Conservation (phyloP, 495 filamentous ascomycete species). For the Poronia punctata region DNA sequence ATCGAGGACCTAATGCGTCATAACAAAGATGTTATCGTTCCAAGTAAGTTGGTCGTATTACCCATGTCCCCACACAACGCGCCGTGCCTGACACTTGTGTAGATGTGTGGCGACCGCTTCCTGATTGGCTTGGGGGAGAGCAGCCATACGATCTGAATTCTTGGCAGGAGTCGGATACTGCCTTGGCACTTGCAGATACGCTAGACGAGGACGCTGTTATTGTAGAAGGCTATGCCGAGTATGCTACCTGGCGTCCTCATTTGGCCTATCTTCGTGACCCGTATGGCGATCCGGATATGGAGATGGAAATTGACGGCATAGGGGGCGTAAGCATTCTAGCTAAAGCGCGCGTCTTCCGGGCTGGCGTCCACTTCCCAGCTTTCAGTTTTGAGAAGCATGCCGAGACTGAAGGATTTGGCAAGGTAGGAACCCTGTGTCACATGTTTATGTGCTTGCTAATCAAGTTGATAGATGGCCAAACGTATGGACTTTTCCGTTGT, state of each 20-base stretch:
- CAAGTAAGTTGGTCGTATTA: conserved; percentile 59
- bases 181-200: conserved; percentile 85
- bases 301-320: conserved; percentile 98
- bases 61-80: conserved; percentile 1
- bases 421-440: conserved; percentile 50
- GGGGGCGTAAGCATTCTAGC: conserved; percentile 96
- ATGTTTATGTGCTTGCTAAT: conserved; percentile 24
- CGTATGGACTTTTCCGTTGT: conserved; percentile 95
- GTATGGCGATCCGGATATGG: conserved; percentile 97
- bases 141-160: conserved; percentile 99
- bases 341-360: conserved; percentile 89
- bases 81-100: conserved; percentile 3
- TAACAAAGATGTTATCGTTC: conserved; percentile 97
- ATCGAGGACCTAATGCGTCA: conserved; percentile 98
- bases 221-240: conserved; percentile 98
- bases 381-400: conserved; percentile 99
- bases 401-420: conserved; percentile 97
- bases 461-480: conserved; percentile 75
- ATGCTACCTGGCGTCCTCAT: conserved; percentile 97
- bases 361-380: conserved; percentile 94
- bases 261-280: conserved; percentile 95
- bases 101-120: conserved; percentile 98
- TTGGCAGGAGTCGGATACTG: conserved; percentile 98
- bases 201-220: conserved; percentile 98
- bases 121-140: conserved; percentile 98